Evolutionary conservation across 305 asterid species (phyloP), one percentile per base, ranked within the genome.

Genomic region (Lippia alba): DNA sequence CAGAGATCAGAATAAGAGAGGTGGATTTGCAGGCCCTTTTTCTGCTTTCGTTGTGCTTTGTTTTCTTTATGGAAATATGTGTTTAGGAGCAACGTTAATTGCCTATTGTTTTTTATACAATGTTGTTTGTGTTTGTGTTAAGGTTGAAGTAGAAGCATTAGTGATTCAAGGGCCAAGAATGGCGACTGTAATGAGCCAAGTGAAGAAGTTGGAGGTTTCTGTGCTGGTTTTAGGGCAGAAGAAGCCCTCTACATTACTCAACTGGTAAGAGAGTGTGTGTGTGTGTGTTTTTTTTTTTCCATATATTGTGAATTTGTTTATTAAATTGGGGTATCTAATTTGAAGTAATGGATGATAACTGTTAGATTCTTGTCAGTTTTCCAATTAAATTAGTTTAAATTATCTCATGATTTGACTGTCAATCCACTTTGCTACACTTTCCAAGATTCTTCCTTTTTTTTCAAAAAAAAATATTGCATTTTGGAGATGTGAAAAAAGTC

Each of bases 91-190:
- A 36, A 5, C 41, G 30, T 24, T 24, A 3, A 24, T 18, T 32
- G 11, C 41, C 18, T 30, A 30, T 56, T 56, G 41, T 24, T 24
- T 24, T 56, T 30, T 24, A 3, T 8, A 34, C 9, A 36, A 24
- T 1, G 30, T 24, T 24, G 30, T 24, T 24, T 18, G 44, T 62
- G 66, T 33, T 12, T 72, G 49, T 24, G 18, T 20, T 16, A 64
- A 89, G 97, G 97, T 89, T 62, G 96, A 91, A 69, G 90, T 91
- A 51, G 97, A 91, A 76, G 97, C 96, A 76, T 75, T 91, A 10
- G 94, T 87, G 20, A 82, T 91, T 51, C 91, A 86, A 82, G 97
- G 96, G 12, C 90, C 91, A 73, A 87, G 78, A 67, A 72, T 91
- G 85, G 88, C 71, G 18, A 89, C 91, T 11, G 87, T 89, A 11